phyloP scores from a whole-genome alignment of 257 asterid genomes.

The Primulina eburnea region DNA sequence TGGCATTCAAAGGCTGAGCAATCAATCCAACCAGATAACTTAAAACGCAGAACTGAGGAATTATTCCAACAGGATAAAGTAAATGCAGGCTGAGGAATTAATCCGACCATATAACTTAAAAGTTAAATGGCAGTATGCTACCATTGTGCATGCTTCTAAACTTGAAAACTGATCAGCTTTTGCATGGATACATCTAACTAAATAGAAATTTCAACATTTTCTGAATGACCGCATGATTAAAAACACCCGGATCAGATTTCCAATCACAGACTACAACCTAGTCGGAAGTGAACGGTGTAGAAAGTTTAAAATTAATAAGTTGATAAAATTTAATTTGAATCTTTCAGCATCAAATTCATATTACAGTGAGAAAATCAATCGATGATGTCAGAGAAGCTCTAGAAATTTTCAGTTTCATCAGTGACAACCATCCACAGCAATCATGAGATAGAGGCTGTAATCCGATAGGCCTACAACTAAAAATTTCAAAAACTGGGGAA shows the following conservation, averaged over 20 bases:
- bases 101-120: background rate
- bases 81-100: no score
- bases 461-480: no score
- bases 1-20: conserved; percentile 21
- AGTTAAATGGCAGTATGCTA: background rate
- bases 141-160: background rate
- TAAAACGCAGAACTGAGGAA: no score
- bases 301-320: no score
- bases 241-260: background rate
- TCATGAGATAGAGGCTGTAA: background rate
- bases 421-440: background rate
- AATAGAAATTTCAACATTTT: background rate
- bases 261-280: background rate
- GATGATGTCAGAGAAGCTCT: background rate
- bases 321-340: no score
- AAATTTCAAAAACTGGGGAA: background rate
- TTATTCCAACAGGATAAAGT: no score
- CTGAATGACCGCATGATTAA: background rate
- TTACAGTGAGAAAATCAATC: background rate
- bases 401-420: background rate
- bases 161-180: background rate
- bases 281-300: background rate
- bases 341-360: background rate
- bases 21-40: conserved; percentile 18
- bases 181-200: background rate